Conservation (phyloP, 768 basidiomycete genomes). For the Suillus tomentosus region DNA sequence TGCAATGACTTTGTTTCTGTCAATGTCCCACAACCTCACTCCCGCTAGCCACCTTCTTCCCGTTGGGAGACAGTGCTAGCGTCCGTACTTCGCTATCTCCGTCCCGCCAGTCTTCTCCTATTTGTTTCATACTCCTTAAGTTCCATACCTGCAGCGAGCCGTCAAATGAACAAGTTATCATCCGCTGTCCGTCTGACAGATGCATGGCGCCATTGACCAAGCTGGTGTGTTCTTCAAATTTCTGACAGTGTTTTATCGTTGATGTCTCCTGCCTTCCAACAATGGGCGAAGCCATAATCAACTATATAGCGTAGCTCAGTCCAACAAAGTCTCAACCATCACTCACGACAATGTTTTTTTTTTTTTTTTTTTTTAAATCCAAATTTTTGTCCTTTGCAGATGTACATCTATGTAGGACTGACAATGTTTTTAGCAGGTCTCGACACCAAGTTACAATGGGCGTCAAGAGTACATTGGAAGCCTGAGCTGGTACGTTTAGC, state of each 20-base stretch:
- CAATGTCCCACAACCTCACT: neutral
- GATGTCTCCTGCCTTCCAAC: neutral
- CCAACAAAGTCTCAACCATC: neutral
- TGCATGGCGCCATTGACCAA: neutral
- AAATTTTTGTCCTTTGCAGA: too few relatives aligned
- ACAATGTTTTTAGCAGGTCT: neutral
- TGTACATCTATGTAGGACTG: too few relatives aligned
- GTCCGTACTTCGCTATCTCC: neutral
- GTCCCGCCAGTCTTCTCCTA: neutral
- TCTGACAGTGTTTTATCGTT: neutral
- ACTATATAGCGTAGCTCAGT: neutral
- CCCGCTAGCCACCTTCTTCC: neutral
- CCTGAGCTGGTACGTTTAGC: neutral
- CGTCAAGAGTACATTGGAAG: neutral
- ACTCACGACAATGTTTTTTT: neutral
- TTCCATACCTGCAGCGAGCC: neutral
- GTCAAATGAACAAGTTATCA: neutral
- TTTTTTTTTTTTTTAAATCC: too few relatives aligned
- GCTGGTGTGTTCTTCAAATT: neutral
- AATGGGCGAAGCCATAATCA: neutral
- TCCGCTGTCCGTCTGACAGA: neutral
- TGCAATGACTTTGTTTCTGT: neutral
- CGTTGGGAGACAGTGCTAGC: neutral
- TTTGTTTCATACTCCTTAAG: neutral
- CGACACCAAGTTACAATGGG: neutral